These are phyloP conservation scores for Penicillium salamii DNA, from an alignment of 495 filamentous ascomycete species.

Conservation along the genomic window DNA sequence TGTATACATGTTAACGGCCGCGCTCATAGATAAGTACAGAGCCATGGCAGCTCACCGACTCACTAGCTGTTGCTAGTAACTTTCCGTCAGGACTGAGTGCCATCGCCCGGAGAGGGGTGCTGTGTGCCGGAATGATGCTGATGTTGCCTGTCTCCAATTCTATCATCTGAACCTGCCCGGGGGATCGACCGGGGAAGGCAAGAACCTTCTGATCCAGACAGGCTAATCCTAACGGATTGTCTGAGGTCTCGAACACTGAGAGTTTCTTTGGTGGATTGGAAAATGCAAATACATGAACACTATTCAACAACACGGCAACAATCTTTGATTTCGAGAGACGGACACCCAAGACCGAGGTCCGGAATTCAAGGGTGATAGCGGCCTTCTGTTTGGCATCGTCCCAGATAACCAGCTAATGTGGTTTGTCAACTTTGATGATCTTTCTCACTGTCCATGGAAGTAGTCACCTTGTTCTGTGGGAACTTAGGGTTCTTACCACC, in stretches of 20 bases:
- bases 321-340: constrained; percentile 76
- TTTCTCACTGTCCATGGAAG: constrained; percentile 15
- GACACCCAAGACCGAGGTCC: constrained; percentile 71
- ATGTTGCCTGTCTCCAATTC: constrained; percentile 79
- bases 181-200: constrained; percentile 78
- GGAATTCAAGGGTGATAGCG: constrained; percentile 70
- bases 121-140: constrained; percentile 92
- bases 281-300: constrained; percentile 81
- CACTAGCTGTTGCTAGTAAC: constrained; percentile 85
- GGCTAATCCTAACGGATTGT: constrained; percentile 82
- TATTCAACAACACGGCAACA: constrained; percentile 77
- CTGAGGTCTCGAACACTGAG: constrained; percentile 76
- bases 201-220: constrained; percentile 69
- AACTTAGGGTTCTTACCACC: constrained; percentile 86
- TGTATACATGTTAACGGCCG: constrained; percentile 25
- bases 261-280: constrained; percentile 70
- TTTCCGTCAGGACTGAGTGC: constrained; percentile 77
- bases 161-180: constrained; percentile 90
- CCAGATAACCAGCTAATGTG: constrained; percentile 78
- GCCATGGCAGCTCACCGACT: constrained; percentile 53
- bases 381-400: constrained; percentile 78
- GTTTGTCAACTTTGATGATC: background rate
- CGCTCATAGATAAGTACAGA: background rate
- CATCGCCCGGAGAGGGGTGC: constrained; percentile 73
- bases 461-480: constrained; percentile 73